phyloP scores from a whole-genome alignment of 2,329 filamentous ascomycete genomes.

The Aphanocladium album region DNA sequence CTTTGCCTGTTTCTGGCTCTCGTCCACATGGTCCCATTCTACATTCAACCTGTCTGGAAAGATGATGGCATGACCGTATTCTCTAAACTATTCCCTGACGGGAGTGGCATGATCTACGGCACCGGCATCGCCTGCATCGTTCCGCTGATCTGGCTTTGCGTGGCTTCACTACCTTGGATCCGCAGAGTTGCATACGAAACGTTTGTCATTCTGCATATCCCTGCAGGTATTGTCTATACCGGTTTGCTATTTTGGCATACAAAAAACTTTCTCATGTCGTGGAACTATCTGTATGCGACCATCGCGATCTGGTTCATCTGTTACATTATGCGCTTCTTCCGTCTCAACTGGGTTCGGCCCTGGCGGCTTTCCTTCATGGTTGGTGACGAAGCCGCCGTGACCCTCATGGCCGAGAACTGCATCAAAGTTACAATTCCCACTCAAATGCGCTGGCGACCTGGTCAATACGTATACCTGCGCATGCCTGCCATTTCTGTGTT shows the following conservation, averaged over 20 bases:
- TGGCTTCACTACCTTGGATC: slow-evolving; percentile 76
- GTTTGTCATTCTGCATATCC: slow-evolving; percentile 78
- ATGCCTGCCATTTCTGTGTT: slow-evolving; percentile 90
- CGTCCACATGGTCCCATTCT: slow-evolving; percentile 84
- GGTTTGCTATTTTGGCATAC: slow-evolving; percentile 93
- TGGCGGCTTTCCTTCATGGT: slow-evolving; percentile 76
- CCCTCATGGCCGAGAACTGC: slow-evolving; percentile 85
- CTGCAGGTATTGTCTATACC: slow-evolving; percentile 74
- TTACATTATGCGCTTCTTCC: slow-evolving; percentile 70
- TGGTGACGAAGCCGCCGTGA: slow-evolving; percentile 86
- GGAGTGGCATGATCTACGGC: slow-evolving; percentile 71
- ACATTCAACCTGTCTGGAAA: slow-evolving; percentile 81
- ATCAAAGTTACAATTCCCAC: slow-evolving; percentile 94
- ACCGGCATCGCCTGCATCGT: slow-evolving; percentile 78
- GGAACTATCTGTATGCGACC: slow-evolving; percentile 82
- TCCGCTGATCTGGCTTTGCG: slow-evolving; percentile 75
- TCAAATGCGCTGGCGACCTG: slow-evolving; percentile 86
- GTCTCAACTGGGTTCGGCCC: slow-evolving; percentile 84
- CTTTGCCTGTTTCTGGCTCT: slow-evolving; percentile 77
- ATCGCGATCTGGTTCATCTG: slow-evolving; percentile 73
- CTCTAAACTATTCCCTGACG: slow-evolving; percentile 60
- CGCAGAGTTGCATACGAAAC: slow-evolving; percentile 77
- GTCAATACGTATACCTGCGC: slow-evolving; percentile 89
- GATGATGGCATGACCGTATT: slow-evolving; percentile 69
- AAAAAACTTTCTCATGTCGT: slow-evolving; percentile 85